Conservation (phyloP, 2,329 filamentous ascomycete species). For the Claviceps capensis region DNA sequence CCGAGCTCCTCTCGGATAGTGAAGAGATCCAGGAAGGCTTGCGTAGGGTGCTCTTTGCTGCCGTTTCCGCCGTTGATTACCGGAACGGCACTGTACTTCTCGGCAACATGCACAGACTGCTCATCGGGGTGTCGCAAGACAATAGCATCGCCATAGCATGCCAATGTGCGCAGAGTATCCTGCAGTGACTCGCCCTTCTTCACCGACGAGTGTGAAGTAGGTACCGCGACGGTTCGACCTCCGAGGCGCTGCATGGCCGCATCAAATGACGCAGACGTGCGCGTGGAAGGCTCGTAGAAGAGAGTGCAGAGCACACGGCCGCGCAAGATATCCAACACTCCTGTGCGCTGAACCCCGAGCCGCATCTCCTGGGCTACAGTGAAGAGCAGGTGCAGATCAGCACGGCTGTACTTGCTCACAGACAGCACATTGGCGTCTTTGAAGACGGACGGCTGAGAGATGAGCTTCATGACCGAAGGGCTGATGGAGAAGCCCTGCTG, state of each 20-base stretch:
- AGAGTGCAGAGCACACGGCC: slow-evolving; percentile 79
- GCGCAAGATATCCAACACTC: slow-evolving; percentile 74
- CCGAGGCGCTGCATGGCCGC: slow-evolving; percentile 97
- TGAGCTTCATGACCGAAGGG: slow-evolving; percentile 54
- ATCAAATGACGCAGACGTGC: slow-evolving; percentile 91
- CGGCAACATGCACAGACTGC: slow-evolving; percentile 64
- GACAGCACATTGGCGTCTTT: slow-evolving; percentile 84
- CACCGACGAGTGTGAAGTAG: slow-evolving; percentile 74
- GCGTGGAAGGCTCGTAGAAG: slow-evolving; percentile 96
- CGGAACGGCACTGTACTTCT: slow-evolving; percentile 77
- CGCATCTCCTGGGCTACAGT: slow-evolving; percentile 97
- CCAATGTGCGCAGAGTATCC: slow-evolving; percentile 85
- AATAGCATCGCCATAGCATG: slow-evolving; percentile 87
- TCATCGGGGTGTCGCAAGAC: slow-evolving; percentile 90
- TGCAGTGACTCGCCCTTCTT: slow-evolving; percentile 90
- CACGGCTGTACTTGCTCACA: slow-evolving; percentile 76
- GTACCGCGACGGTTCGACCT: slow-evolving; percentile 68
- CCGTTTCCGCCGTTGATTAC: slow-evolving; percentile 97
- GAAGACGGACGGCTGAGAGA: slow-evolving; percentile 67
- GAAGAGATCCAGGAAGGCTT: slow-evolving; percentile 95
- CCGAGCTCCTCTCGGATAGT: slow-evolving; percentile 96
- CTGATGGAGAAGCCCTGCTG: slow-evolving; percentile 40
- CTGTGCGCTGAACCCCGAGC: slow-evolving; percentile 81
- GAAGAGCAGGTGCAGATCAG: slow-evolving; percentile 86
- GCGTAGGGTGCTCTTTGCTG: slow-evolving; percentile 89